Evolutionary conservation across 2,329 filamentous ascomycete genomes (phyloP).

Genomic region (Trichoderma sp.): DNA sequence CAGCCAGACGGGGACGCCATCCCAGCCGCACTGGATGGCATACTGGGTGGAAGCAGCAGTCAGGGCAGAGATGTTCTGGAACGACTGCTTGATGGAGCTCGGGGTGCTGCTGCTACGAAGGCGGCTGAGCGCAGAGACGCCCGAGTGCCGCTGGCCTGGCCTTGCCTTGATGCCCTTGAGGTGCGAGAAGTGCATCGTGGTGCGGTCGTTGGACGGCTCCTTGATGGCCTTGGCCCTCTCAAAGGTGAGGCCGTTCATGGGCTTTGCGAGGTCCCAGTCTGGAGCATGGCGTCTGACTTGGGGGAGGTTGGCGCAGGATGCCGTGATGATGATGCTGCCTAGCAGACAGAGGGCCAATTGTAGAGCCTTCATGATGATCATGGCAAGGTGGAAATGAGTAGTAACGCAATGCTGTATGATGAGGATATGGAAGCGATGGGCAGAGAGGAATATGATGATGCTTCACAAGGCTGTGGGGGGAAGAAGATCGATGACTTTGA

Average conservation of each 20-base stretch:
- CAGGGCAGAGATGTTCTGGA: conserved; percentile 47
- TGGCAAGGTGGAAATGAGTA: background rate
- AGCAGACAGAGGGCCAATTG: conserved; percentile 25
- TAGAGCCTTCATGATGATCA: background rate
- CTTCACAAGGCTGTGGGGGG: background rate
- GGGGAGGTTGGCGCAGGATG: background rate
- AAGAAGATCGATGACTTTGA: background rate
- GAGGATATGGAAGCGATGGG: background rate
- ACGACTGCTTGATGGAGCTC: conserved; percentile 32
- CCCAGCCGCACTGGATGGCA: conserved; percentile 48
- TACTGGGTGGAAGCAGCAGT: conserved; percentile 49
- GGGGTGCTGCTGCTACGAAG: conserved; percentile 32
- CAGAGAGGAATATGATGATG: background rate
- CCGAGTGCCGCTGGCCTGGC: conserved; percentile 34
- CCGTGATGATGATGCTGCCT: conserved; percentile 17
- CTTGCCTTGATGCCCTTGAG: conserved; percentile 40
- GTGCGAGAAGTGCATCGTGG: conserved; percentile 40
- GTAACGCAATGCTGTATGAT: background rate
- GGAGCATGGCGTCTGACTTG: conserved; percentile 20
- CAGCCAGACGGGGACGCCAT: conserved; percentile 46
- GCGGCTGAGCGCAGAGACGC: conserved; percentile 39
- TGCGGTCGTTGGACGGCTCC: conserved; percentile 37
- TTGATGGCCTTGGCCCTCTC: conserved; percentile 40
- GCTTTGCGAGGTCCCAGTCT: conserved; percentile 42
- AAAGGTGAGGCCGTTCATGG: conserved; percentile 46